These are phyloP conservation scores for Rhodotorula sp. DNA, from an alignment of 1,284 basidiomycete genomes.

Conservation along the genomic window DNA sequence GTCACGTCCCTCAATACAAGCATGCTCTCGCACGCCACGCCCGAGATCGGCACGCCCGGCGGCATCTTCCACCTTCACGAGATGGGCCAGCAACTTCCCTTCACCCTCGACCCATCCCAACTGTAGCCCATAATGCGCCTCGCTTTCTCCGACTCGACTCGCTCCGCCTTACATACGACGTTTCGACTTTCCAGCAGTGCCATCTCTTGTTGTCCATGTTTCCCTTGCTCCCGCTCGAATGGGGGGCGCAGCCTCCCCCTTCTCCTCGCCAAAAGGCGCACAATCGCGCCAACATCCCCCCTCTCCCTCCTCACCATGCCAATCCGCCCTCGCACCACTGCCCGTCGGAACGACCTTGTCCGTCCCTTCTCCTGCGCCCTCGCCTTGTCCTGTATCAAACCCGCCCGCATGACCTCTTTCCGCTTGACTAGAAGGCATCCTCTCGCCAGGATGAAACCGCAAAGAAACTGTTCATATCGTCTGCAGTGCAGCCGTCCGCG, in stretches of 20 bases:
- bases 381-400: too few species aligned
- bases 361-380: too few species aligned
- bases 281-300: too few species aligned
- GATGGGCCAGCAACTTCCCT: conserved; percentile 28
- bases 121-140: conserved; percentile 4
- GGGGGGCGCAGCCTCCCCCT: background rate
- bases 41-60: conserved; percentile 14
- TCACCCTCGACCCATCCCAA: conserved; percentile 18
- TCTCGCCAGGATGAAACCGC: too few species aligned
- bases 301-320: too few species aligned
- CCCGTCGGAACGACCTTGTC: too few species aligned
- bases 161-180: background rate
- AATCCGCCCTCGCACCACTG: too few species aligned
- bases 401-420: background rate
- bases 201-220: background rate
- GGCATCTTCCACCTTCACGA: conserved; percentile 24
- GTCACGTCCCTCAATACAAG: conserved; percentile 12
- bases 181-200: background rate
- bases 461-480: too few species aligned
- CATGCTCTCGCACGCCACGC: conserved; percentile 8
- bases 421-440: too few species aligned
- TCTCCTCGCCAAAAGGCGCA: too few species aligned
- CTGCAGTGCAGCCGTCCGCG: too few species aligned
- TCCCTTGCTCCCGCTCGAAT: background rate
- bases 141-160: background rate